Conservation (phyloP, 2,329 filamentous ascomycete genomes). For the Akanthomyces muscarius region DNA sequence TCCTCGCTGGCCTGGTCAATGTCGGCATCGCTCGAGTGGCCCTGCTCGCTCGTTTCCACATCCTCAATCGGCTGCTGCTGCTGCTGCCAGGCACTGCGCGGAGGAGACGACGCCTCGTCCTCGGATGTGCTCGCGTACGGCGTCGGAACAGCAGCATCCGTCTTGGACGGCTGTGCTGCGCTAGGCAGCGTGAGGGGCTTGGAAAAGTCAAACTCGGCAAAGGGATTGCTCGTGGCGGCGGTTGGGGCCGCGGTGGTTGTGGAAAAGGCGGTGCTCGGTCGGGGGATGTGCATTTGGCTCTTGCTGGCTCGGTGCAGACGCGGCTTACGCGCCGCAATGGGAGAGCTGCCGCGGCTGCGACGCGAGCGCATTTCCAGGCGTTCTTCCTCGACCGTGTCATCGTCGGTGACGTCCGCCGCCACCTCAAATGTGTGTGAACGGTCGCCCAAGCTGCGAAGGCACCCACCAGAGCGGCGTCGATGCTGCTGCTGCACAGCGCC, state of each 20-base stretch:
- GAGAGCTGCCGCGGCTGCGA: conserved; percentile 25
- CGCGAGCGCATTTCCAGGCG: conserved; percentile 39
- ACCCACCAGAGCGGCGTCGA: conserved; percentile 49
- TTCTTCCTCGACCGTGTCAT: conserved; percentile 43
- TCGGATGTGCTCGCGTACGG: neutral
- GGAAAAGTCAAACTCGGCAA: conserved; percentile 35
- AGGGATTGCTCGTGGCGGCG: conserved; percentile 15
- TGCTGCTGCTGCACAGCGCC: conserved; percentile 34
- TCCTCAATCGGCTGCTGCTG: conserved; percentile 26
- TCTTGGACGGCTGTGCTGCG: neutral
- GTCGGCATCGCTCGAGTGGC: conserved; percentile 30
- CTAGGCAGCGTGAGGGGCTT: conserved; percentile 23
- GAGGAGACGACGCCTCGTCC: neutral
- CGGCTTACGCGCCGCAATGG: conserved; percentile 33
- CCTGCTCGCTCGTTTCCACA: conserved; percentile 31
- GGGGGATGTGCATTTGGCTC: conserved; percentile 34
- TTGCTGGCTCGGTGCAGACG: conserved; percentile 40
- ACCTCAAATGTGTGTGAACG: conserved; percentile 33
- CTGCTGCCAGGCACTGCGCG: neutral
- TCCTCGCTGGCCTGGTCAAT: conserved; percentile 31
- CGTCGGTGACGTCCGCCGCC: conserved; percentile 36
- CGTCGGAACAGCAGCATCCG: neutral
- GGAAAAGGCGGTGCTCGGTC: conserved; percentile 18
- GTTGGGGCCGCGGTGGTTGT: conserved; percentile 15
- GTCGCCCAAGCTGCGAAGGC: conserved; percentile 38